Base-by-base conservation (phyloP, 805 yeast genomes). In the Dipodascopsis uninucleata region DNA sequence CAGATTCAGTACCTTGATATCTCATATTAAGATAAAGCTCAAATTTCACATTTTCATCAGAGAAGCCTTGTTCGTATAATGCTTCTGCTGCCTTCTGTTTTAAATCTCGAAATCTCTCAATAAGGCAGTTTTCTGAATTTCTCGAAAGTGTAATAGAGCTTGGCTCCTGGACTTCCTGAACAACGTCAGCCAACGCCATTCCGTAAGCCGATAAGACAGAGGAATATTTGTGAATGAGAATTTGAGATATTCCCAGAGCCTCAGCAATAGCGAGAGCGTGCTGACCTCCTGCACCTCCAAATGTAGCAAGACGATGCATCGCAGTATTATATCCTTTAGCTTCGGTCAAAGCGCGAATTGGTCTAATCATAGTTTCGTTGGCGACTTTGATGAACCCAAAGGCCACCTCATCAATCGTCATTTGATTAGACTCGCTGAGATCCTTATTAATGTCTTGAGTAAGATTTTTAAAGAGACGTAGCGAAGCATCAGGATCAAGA, bases 221-320 rank as follows among this genome's bases (percentile, higher is more conserved):
- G 2, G 95, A 85, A 62, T 84, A 84, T 61, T 82, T 76, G 65
- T 87, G 95, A 21, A 84, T 80, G 26, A 85, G 64, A 5, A 87
- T 83, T 23, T 78, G 76, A 9, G 70, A 62, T 37, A 87, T 82
- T 6, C 88, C 88, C 49, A 87, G 69, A 21, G 75, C 72, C 45
- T 76, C 71, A 1, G 95, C 95, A 28, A 87, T 79, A 7, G 84
- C 79, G 38, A 77, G 79, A 2, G 93, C 89, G 63, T 85, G 89
- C 65, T 87, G 96, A 6, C 96, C 96, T 42, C 96, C 96, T 21
- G 95, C 95, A 38, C 96, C 96, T 36, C 96, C 96, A 66, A 87
- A 87, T 2, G 90, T 75, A 1, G 88, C 94, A 47, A 87, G 66
- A 46, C 82, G 68, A 61, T 87, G 95, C 8, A 74, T 68, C 7